Percentiles rank a stretch among this genome's conserved stretches.
Evolutionary conservation across 2,329 filamentous ascomycete species (phyloP).

Genomic region (Scedosporium aurantiacum): DNA sequence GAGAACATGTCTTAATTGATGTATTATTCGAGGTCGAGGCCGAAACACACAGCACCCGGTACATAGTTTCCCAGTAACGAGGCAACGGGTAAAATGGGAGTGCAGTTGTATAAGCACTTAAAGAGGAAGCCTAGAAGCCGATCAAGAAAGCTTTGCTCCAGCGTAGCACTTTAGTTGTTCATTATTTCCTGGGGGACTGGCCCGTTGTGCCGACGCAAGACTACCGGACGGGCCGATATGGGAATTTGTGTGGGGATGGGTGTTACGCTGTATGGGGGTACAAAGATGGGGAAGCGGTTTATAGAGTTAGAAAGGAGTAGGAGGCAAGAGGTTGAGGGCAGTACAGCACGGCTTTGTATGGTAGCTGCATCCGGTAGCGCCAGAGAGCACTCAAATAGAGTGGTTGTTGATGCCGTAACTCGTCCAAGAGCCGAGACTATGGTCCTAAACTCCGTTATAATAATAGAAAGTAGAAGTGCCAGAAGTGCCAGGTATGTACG

Average conservation of each 20-base stretch:
- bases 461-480: background rate
- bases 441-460: background rate
- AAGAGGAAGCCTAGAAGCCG: background rate
- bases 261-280: background rate
- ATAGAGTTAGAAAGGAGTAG: background rate
- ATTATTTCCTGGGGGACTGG: background rate
- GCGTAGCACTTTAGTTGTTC: background rate
- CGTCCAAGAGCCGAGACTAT: background rate
- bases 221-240: conserved; percentile 6
- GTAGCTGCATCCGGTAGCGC: background rate
- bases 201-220: background rate
- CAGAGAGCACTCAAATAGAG: background rate
- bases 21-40: background rate
- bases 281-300: background rate
- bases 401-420: background rate
- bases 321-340: no score
- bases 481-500: background rate
- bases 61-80: background rate
- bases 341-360: background rate
- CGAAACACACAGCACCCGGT: no score
- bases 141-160: background rate
- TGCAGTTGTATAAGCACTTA: background rate
- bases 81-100: background rate
- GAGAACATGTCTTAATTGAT: background rate
- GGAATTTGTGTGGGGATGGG: conserved; percentile 2